phyloP scores from a whole-genome alignment of 192 early-diverging fungal genomes.

The Rhizoclosmatium globosum region DNA sequence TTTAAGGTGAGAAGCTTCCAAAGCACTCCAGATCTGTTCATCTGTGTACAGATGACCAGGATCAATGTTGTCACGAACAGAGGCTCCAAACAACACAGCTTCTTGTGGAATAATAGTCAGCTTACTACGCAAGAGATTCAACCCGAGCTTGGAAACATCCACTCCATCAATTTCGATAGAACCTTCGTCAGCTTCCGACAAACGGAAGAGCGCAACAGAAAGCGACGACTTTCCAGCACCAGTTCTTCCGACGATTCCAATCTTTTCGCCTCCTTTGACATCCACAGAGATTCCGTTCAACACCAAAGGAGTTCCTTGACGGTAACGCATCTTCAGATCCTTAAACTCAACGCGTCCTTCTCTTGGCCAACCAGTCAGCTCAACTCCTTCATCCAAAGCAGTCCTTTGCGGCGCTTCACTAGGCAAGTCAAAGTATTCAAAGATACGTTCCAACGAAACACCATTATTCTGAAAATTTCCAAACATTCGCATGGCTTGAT shows the following conservation, averaged over 20 bases:
- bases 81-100: slow-evolving; percentile 54
- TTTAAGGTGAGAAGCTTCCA: slow-evolving; percentile 67
- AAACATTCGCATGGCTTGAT: slow-evolving; percentile 53
- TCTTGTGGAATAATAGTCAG: slow-evolving; percentile 26
- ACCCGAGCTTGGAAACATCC: background rate
- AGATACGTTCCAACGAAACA: slow-evolving; percentile 45
- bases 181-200: slow-evolving; percentile 45
- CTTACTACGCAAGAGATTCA: background rate
- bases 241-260: slow-evolving; percentile 59
- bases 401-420: slow-evolving; percentile 39
- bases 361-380: slow-evolving; percentile 45
- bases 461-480: background rate
- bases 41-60: slow-evolving; percentile 70
- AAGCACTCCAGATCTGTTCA: slow-evolving; percentile 72
- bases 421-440: slow-evolving; percentile 29
- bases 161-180: slow-evolving; percentile 71
- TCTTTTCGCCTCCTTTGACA: slow-evolving; percentile 52
- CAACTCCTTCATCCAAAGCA: slow-evolving; percentile 15
- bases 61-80: slow-evolving; percentile 76
- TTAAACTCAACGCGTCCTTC: slow-evolving; percentile 47
- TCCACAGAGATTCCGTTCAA: slow-evolving; percentile 41
- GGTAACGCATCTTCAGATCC: slow-evolving; percentile 49
- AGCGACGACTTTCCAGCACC: slow-evolving; percentile 57
- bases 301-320: slow-evolving; percentile 34
- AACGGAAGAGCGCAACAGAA: slow-evolving; percentile 64